Percentiles rank a stretch among this genome's conserved stretches.
Evolutionary conservation across 768 basidiomycete species (phyloP).

Genomic region (Suillus fuscotomentosus): DNA sequence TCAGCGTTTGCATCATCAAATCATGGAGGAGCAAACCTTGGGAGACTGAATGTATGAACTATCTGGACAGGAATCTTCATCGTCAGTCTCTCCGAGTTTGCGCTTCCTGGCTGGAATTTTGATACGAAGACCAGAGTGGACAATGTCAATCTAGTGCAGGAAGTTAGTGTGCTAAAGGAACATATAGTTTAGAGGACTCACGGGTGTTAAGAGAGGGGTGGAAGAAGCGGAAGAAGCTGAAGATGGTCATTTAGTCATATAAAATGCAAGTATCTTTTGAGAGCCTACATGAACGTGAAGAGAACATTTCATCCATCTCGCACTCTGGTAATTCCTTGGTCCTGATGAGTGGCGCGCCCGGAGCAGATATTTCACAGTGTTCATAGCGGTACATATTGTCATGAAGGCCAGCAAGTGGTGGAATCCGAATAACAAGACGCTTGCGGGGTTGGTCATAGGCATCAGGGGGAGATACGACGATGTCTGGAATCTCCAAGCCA

Average conservation of each 20-base stretch:
- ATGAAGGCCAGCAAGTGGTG: constrained; percentile 6
- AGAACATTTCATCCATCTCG: constrained; percentile 16
- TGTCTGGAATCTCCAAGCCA: constrained; percentile 9
- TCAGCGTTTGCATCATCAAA: not conserved
- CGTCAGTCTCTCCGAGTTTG: constrained; percentile 20
- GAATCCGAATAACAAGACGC: constrained; percentile 6
- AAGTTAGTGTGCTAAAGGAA: not conserved
- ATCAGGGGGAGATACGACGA: constrained; percentile 2
- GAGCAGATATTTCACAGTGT: constrained; percentile 4
- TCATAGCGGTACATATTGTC: constrained; percentile 3
- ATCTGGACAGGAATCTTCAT: not conserved
- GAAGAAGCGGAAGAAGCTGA: constrained; percentile 13
- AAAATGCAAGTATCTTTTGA: not conserved
- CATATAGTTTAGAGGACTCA: constrained; percentile 7
- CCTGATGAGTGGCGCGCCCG: constrained; percentile 24
- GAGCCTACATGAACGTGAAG: constrained; percentile 16
- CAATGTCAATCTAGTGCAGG: constrained; percentile 8
- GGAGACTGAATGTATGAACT: constrained; percentile 7
- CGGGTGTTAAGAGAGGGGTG: constrained; percentile 14
- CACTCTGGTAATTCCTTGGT: constrained; percentile 24
- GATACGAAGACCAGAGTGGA: constrained; percentile 23
- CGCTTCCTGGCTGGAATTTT: constrained; percentile 24
- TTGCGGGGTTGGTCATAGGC: not conserved
- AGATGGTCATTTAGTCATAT: not conserved
- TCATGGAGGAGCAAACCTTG: constrained; percentile 16